phyloP scores from a whole-genome alignment of 1,284 basidiomycete genomes.

The Trichosporon sp. region DNA sequence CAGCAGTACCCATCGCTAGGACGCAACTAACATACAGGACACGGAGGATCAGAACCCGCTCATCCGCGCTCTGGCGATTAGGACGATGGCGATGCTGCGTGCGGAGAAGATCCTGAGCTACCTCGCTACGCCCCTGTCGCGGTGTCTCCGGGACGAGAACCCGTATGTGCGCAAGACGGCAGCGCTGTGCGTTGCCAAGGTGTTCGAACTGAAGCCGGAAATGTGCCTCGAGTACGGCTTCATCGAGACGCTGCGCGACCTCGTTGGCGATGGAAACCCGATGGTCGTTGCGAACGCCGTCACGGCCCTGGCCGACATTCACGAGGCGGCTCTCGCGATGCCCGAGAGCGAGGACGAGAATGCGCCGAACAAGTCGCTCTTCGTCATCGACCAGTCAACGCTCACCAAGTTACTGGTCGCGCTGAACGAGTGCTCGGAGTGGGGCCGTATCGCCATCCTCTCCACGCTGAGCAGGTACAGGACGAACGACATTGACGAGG shows the following conservation, averaged over 20 bases:
- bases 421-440: constrained; percentile 97
- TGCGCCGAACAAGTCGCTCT: constrained; percentile 62
- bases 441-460: constrained; percentile 93
- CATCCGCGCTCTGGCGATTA: constrained; percentile 91
- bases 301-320: constrained; percentile 93
- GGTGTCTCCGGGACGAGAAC: constrained; percentile 89
- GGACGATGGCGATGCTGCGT: constrained; percentile 95
- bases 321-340: constrained; percentile 59
- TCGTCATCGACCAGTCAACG: constrained; percentile 77
- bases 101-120: constrained; percentile 99
- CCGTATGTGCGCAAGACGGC: constrained; percentile 98
- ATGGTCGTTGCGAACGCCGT: constrained; percentile 99
- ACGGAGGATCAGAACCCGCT: constrained; percentile 95
- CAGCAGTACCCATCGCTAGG: not conserved
- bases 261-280: constrained; percentile 82
- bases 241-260: constrained; percentile 73
- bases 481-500: constrained; percentile 84
- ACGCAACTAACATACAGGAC: constrained; percentile 64
- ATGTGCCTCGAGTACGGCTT: constrained; percentile 94
- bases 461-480: constrained; percentile 82
- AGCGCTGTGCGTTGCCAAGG: constrained; percentile 89
- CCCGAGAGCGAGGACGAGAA: constrained; percentile 42
- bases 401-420: constrained; percentile 91
- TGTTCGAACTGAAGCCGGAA: constrained; percentile 95
- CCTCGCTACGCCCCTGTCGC: constrained; percentile 88